Conservation (phyloP, 495 filamentous ascomycete genomes). For the Jackrogersella multiformis region DNA sequence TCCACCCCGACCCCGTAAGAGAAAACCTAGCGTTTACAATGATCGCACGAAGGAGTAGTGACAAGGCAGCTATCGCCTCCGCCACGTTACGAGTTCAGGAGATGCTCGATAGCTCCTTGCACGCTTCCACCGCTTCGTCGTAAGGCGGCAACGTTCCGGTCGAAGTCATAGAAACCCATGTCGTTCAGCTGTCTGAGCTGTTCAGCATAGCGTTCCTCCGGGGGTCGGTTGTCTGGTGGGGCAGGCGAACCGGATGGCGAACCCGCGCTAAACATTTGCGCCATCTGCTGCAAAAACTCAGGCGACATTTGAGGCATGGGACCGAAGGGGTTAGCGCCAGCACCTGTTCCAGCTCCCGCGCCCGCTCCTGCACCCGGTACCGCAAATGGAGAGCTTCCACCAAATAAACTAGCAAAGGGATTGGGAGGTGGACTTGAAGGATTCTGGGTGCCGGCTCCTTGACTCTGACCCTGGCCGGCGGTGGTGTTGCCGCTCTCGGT, state of each 20-base stretch:
- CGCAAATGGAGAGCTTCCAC: constrained; percentile 12
- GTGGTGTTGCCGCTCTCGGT: constrained; percentile 14
- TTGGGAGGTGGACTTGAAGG: constrained; percentile 44
- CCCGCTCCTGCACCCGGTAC: not conserved
- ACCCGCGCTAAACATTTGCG: constrained; percentile 47
- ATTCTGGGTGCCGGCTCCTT: constrained; percentile 31
- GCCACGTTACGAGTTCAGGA: constrained; percentile 55
- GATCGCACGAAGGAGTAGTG: not conserved
- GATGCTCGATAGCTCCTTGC: constrained; percentile 89
- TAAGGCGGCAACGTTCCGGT: constrained; percentile 88
- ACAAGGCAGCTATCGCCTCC: not conserved
- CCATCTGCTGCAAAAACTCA: constrained; percentile 60
- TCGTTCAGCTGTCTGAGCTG: constrained; percentile 95
- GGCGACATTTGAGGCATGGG: constrained; percentile 33
- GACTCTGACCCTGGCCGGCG: constrained; percentile 38
- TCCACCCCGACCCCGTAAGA: constrained; percentile 4
- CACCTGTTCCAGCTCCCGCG: constrained; percentile 20
- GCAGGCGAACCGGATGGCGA: constrained; percentile 55
- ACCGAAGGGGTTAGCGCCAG: constrained; percentile 36
- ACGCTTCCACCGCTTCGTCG: constrained; percentile 92
- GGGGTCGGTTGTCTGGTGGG: constrained; percentile 81
- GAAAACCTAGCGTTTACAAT: constrained; percentile 3
- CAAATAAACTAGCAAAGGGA: constrained; percentile 57
- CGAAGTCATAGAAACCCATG: constrained; percentile 99
- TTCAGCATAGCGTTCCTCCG: constrained; percentile 90